Conservation (phyloP, 2,329 filamentous ascomycete genomes). For the Venturia asperata region DNA sequence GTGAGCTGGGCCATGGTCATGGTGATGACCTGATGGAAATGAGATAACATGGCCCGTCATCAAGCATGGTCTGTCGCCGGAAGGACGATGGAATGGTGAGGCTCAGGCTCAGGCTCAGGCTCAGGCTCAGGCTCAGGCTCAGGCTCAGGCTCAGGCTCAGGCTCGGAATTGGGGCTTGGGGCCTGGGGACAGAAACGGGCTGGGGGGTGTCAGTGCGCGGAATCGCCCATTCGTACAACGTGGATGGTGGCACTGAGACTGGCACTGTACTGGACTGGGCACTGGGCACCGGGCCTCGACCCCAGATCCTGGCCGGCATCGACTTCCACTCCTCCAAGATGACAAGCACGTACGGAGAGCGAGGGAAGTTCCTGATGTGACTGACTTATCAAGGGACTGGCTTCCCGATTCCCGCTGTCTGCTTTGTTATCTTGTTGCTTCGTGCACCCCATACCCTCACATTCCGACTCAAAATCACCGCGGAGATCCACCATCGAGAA, state of each 20-base stretch:
- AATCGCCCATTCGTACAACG: neutral
- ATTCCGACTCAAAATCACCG: neutral
- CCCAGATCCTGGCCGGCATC: neutral
- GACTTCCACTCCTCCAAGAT: neutral
- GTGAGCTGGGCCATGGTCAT: neutral
- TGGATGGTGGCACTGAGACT: neutral
- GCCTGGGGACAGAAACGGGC: neutral
- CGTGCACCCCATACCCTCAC: neutral
- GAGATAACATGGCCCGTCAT: neutral
- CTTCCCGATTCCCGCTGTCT: neutral
- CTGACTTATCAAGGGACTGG: neutral
- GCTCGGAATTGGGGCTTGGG: neutral
- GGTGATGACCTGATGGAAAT: neutral
- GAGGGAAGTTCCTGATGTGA: neutral
- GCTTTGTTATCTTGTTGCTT: neutral
- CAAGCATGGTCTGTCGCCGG: no score
- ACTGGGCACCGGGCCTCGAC: neutral
- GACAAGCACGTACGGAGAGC: slow-evolving; percentile 1
- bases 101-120: no score
- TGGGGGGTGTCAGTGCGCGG: neutral
- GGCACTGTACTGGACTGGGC: neutral
- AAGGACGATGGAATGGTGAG: neutral
- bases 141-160: no score
- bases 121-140: no score
- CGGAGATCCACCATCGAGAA: neutral